Conservation (phyloP, 441 rosid species). For the Aquilaria agallochum region DNA sequence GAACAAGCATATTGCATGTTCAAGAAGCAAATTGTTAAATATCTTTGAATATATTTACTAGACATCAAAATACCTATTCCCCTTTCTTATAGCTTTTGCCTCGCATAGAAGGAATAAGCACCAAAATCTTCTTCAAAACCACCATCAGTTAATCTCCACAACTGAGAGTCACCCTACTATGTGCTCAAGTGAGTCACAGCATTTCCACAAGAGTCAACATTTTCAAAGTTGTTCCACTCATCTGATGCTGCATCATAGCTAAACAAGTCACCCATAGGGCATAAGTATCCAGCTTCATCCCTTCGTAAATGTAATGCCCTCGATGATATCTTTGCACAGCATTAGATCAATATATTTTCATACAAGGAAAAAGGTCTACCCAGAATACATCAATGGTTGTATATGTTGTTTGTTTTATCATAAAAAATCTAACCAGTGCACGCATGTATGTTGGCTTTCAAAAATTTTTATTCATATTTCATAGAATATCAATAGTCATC, state of each 20-base stretch:
- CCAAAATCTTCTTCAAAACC: slow-evolving; percentile 54
- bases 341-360: slow-evolving; percentile 37
- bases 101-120: slow-evolving; percentile 84
- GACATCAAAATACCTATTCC: slow-evolving; percentile 55
- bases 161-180: slow-evolving; percentile 22
- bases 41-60: slow-evolving; percentile 5
- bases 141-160: slow-evolving; percentile 71
- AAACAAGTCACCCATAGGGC: slow-evolving; percentile 91
- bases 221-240: slow-evolving; percentile 23
- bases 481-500: too few relatives aligned
- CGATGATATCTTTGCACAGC: slow-evolving; percentile 18
- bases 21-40: too few relatives aligned
- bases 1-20: too few relatives aligned
- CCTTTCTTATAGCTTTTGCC: slow-evolving; percentile 57
- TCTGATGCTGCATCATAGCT: slow-evolving; percentile 80
- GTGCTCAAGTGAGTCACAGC: slow-evolving; percentile 14
- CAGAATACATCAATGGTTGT: slow-evolving; percentile 4
- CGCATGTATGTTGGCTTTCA: too few relatives aligned
- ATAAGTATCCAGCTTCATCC: slow-evolving; percentile 89
- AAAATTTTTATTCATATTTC: too few relatives aligned
- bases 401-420: too few relatives aligned
- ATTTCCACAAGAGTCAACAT: slow-evolving; percentile 21
- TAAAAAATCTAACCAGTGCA: too few relatives aligned
- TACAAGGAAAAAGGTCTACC: slow-evolving; percentile 44
- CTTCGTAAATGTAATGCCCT: slow-evolving; percentile 82